Base-by-base conservation (phyloP, 345 rosid genomes). In the Eutrema yunnanense region DNA sequence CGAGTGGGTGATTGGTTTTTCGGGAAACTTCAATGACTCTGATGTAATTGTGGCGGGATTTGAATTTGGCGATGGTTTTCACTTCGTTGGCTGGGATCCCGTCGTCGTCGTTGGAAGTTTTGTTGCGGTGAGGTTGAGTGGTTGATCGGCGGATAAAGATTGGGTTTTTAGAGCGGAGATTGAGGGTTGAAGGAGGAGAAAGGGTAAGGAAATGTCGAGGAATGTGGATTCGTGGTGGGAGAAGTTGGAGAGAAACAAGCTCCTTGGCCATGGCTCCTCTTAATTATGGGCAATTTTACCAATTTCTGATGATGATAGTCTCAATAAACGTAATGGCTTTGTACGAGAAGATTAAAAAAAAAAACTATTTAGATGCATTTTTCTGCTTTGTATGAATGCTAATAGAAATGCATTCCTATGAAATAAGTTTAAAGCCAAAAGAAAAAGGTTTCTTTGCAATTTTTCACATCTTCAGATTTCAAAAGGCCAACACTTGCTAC, bases 1-100 rank as follows among this genome's bases (percentile, higher is more conserved):
- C 78, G 78, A 91, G 86, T 22, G 97, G 92, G 74, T 91, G 96
- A 75, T 88, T 83, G 57, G 83, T 71, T 40, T 75, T 82, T 43
- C 96, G 69, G 6, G 90, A 87, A 59, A 91, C 88, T 81, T 94
- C 86, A 0, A 91, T 77, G 26, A 91, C 97, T 19, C 96, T 85
- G 34, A 94, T 91, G 81, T 87, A 88, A 70, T 91, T 94, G 83
- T 86, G 60, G 8, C 93, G 85, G 9, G 96, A 89, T 82, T 80
- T 88, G 88, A 87, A 92, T 68, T 84, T 86, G 72, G 86, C 87
- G 8, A 90, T 78, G 62, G 79, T 63, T 80, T 83, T 84, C 51
- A 94, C 88, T 62, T 91, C 92, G 3, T 86, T 86, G 16, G 70
- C 53, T 13, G 96, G 90, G 73, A 94, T 83, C 7, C 91, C 95